Percentiles rank a stretch among this genome's conserved stretches.
These are phyloP conservation scores for Pseudoscleropodium purum DNA, from an alignment of 225 moss, liverwort and hornwort species.

Conservation along the genomic window DNA sequence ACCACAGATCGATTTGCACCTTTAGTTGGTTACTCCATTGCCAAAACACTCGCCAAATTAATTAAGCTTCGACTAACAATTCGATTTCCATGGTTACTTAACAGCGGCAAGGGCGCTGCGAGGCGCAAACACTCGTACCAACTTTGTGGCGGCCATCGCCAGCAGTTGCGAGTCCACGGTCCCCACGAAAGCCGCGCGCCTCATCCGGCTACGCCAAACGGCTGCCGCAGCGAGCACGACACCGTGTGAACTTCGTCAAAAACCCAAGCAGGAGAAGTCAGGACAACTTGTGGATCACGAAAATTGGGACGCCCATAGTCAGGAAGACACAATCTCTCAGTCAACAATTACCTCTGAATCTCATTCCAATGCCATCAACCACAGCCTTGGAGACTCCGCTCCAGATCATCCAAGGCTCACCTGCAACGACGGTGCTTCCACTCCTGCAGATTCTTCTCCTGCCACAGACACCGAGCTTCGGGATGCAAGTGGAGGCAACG, in stretches of 20 bases:
- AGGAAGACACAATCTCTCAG: neutral
- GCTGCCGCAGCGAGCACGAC: neutral
- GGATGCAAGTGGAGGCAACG: neutral
- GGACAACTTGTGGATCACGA: neutral
- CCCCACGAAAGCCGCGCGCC: slow-evolving; percentile 67
- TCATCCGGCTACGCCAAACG: slow-evolving; percentile 64
- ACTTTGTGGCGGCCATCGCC: slow-evolving; percentile 61
- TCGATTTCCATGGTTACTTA: neutral
- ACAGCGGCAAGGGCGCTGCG: slow-evolving; percentile 74
- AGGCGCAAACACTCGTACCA: slow-evolving; percentile 85
- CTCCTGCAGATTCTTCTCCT: neutral
- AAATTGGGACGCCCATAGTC: neutral
- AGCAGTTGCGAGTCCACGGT: slow-evolving; percentile 34
- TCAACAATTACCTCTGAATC: slow-evolving; percentile 12
- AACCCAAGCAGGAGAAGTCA: neutral
- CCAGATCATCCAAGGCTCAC: neutral
- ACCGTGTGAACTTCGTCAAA: neutral
- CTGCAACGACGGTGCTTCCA: neutral
- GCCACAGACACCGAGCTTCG: neutral
- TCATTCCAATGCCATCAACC: neutral
- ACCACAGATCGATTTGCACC: neutral
- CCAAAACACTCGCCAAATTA: neutral
- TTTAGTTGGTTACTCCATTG: neutral
- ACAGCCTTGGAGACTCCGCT: neutral
- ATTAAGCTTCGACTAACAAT: neutral